Evolutionary conservation across 176 grass and related monocot genomes (phyloP), one percentile per base, ranked within the genome.

Genomic region (Microstegium vimineum): DNA sequence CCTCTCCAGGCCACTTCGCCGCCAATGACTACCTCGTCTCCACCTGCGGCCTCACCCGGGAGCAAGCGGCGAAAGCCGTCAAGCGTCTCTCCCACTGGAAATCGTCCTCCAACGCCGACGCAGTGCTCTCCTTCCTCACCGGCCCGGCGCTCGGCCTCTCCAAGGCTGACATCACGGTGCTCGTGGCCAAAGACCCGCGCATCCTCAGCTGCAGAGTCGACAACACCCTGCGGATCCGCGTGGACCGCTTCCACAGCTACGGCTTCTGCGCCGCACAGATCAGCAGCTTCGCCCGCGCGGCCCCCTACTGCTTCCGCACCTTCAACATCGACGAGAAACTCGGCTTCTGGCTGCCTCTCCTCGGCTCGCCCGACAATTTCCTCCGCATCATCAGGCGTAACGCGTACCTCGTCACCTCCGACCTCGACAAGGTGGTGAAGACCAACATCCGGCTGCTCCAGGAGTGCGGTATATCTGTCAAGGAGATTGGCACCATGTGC

Each of bases 391-490:
- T 80, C 46, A 82, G n/a, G 73, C 47, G 67, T 49, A 86, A 85
- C 70, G 5, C 5, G 18, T 75, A 62, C 33, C 31, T 92, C 70
- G 43, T 92, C 27, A 38, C 36, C 20, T 76, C 49, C 25, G 64
- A 86, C 79, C 51, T 92, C 38, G 82, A 87, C 2, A 79, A 65
- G 13, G 42, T 56, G 20, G 52, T 92, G 45, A 65, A 77, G 78
- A 80, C 85, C 40, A 95, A 95, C 84, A 61, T 87, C 22, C 66
- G 59, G 22, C 31, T 84, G 41, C 84, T 95, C 9, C 60, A 22
- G 52, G 67, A 92, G 8, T 22, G 20, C 32, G 86, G 87, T 34
- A 0, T 95, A 18, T 80, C 74, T 17, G 38, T n/a, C 14, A 1
- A 17, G 45, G 67, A 82, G 1, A 83, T 94, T 42, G 67, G 26